Evolutionary conservation across 257 asterid species (phyloP).

Genomic region (Parsonsia alboflavescens): DNA sequence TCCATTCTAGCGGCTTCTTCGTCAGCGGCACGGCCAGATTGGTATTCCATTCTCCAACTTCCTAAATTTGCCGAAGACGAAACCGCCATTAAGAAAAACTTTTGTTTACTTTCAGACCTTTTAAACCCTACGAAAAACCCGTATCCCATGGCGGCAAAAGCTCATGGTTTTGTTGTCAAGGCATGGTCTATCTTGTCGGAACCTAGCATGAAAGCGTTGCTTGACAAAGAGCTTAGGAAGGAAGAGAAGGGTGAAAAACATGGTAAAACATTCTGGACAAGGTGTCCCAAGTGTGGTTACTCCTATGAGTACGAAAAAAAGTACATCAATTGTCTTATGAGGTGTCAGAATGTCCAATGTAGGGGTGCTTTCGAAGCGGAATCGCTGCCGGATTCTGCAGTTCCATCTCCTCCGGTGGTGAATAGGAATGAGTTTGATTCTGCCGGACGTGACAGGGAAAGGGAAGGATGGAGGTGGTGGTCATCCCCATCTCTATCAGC

Average conservation of each 20-base stretch:
- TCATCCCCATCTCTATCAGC: constrained; percentile 14
- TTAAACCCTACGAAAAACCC: constrained; percentile 39
- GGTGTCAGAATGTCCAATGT: constrained; percentile 51
- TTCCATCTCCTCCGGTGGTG: constrained; percentile 46
- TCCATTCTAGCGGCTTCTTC: constrained; percentile 33
- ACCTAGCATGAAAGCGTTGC: constrained; percentile 29
- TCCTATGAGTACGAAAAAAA: constrained; percentile 40
- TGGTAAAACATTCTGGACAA: constrained; percentile 54
- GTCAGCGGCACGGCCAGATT: constrained; percentile 24
- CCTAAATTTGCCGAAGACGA: constrained; percentile 37
- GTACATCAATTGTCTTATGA: constrained; percentile 41
- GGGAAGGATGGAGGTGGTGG: constrained; percentile 27
- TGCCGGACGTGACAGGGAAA: background rate
- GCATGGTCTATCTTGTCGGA: constrained; percentile 49
- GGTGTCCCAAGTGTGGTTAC: constrained; percentile 58
- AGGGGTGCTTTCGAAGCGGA: constrained; percentile 41
- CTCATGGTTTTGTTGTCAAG: constrained; percentile 25
- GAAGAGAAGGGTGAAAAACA: background rate
- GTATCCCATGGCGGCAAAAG: constrained; percentile 38
- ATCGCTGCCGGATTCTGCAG: constrained; percentile 27
- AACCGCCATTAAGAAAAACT: constrained; percentile 21
- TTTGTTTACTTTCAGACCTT: constrained; percentile 21
- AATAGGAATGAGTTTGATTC: constrained; percentile 48
- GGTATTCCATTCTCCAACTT: constrained; percentile 43
- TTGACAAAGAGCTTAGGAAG: constrained; percentile 31